Evolutionary conservation across 1,284 basidiomycete species (phyloP), one percentile per base, ranked within the genome.

Genomic region (Cerioporus squamosus): DNA sequence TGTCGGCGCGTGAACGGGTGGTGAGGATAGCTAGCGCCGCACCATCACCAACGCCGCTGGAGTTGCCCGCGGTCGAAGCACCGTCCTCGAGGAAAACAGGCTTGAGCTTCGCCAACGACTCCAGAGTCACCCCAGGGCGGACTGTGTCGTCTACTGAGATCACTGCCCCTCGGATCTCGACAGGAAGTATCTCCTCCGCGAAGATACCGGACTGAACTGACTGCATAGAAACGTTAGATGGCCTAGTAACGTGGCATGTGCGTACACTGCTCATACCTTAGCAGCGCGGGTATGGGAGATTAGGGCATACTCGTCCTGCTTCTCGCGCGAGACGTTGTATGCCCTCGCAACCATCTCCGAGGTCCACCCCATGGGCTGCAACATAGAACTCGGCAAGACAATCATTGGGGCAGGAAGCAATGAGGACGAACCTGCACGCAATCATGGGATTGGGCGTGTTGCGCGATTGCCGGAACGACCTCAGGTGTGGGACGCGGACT

Each of bases 31-130:
- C 93, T 18, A 97, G 77, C 8, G 94, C 97, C 31, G 95, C 97
- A 54, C 97, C 97, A 73, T 99, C 97, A 10, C 95, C 95, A 31
- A 98, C 85, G 57, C 96, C 95, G 63, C 94, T 96, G 0, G 96
- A 94, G 73, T 98, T 98, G 20, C 91, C 92, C 47, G 94, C 87
- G 68, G 94, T 96, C 0, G 92, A 94, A 3, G 85, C 81, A 15
- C 90, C 91, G 90, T 93, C 95, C 54, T 93, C 79, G 8, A 89
- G 86, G 70, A 94, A 94, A 3, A 82, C 90, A 5, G 92, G 81
- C 65, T 89, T 91, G 51, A 94, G 78, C 53, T 79, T 80, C 9
- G 82, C 74, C 12, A 95, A 81, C 1, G 83, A 83, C 62, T 93
- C 87, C 26, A 77, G 66, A 1, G 87, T 91, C n/a, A 93, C 90